Percentiles rank a stretch among this genome's conserved stretches.
Evolutionary conservation across 2,329 filamentous ascomycete genomes (phyloP).

Genomic region (Aspergillus nomiae): DNA sequence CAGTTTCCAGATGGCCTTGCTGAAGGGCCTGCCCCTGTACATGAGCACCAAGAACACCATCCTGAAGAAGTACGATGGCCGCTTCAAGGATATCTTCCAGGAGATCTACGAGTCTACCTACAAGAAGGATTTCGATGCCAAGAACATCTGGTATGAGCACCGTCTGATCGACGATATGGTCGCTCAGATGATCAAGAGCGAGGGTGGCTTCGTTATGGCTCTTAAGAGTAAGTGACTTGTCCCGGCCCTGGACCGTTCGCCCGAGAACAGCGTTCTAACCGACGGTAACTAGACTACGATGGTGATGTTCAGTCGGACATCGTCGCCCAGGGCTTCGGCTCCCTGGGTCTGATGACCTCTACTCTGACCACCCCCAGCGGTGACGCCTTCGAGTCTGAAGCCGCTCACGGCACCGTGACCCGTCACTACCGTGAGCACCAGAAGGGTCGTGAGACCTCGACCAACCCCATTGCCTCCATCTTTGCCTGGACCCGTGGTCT

Average conservation of each 20-base stretch:
- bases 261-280: slow-evolving; percentile 14
- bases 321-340: slow-evolving; percentile 96
- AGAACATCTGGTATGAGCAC: slow-evolving; percentile 99
- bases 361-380: slow-evolving; percentile 95
- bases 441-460: slow-evolving; percentile 95
- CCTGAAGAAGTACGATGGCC: slow-evolving; percentile 96
- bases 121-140: slow-evolving; percentile 83
- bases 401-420: slow-evolving; percentile 96
- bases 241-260: background rate
- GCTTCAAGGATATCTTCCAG: slow-evolving; percentile 99
- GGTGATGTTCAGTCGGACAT: slow-evolving; percentile 99
- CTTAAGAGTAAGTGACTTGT: slow-evolving; percentile 76
- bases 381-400: slow-evolving; percentile 96
- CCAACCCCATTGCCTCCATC: slow-evolving; percentile 98
- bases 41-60: slow-evolving; percentile 99
- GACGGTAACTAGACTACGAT: slow-evolving; percentile 76
- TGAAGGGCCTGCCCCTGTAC: slow-evolving; percentile 89
- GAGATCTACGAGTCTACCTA: slow-evolving; percentile 89
- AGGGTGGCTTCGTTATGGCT: slow-evolving; percentile 94
- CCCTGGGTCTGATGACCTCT: slow-evolving; percentile 96
- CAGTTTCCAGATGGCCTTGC: slow-evolving; percentile 90
- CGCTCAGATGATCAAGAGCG: slow-evolving; percentile 99
- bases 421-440: slow-evolving; percentile 99
- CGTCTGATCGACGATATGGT: slow-evolving; percentile 99
- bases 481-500: slow-evolving; percentile 98